Conservation (phyloP, 352 stramenopile genomes). For the Globisporangium radiosum region DNA sequence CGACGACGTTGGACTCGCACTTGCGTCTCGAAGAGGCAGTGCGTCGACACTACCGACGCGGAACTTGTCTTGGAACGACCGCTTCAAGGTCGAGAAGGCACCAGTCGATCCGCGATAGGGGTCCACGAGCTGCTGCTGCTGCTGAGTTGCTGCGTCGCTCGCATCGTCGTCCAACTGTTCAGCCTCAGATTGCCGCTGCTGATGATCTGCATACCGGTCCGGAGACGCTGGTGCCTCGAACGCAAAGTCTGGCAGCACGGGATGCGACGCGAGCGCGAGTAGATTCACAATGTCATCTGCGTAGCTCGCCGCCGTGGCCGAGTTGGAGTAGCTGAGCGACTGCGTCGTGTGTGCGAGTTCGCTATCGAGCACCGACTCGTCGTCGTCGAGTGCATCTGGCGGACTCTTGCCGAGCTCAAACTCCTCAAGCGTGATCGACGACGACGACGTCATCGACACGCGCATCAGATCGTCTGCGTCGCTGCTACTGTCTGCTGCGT, state of each 20-base stretch:
- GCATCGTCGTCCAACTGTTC: slow-evolving; percentile 5
- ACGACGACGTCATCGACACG: slow-evolving; percentile 1
- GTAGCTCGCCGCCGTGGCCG: not conserved
- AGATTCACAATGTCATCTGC: slow-evolving; percentile 13
- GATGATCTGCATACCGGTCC: slow-evolving; percentile 1
- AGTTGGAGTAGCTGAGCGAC: slow-evolving; percentile 1
- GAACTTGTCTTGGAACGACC: slow-evolving; percentile 34
- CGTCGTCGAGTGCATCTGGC: slow-evolving; percentile 6
- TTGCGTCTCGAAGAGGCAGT: not conserved
- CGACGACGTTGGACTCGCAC: not conserved
- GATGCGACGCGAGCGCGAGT: slow-evolving; percentile 21
- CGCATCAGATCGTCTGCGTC: slow-evolving; percentile 21
- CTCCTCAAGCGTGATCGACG: slow-evolving; percentile 51
- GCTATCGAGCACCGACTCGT: not conserved
- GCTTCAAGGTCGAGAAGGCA: slow-evolving; percentile 25
- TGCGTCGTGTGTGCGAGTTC: slow-evolving; percentile 1
- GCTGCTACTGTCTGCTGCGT: too few relatives aligned
- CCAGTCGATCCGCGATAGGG: not conserved
- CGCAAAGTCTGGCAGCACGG: slow-evolving; percentile 12
- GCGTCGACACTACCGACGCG: slow-evolving; percentile 14
- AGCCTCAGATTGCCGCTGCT: not conserved
- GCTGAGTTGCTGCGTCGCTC: not conserved
- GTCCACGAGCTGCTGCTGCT: not conserved
- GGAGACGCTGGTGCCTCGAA: slow-evolving; percentile 2
- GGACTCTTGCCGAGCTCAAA: slow-evolving; percentile 39